These are phyloP conservation scores for Colletotrichum costaricense DNA, from an alignment of 2,329 filamentous ascomycete species.

Conservation along the genomic window DNA sequence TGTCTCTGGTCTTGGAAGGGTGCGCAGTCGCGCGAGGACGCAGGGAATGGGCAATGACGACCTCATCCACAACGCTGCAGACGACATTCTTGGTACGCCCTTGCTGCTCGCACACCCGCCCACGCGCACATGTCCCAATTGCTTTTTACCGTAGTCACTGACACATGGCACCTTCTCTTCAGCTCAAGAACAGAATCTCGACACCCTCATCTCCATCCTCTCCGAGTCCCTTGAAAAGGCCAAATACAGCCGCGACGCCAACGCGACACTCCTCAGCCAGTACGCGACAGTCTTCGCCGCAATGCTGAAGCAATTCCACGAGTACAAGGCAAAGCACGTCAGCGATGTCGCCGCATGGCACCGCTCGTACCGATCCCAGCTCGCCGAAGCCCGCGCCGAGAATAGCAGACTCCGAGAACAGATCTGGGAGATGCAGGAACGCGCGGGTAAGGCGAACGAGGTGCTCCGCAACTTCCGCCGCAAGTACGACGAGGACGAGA, in stretches of 20 bases:
- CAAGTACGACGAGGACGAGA: conserved; percentile 66
- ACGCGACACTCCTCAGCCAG: conserved; percentile 66
- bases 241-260: conserved; percentile 69
- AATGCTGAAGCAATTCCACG: conserved; percentile 73
- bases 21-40: conserved; percentile 66
- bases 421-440: conserved; percentile 74
- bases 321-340: conserved; percentile 73
- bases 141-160: not conserved
- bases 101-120: not conserved
- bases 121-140: not conserved
- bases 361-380: conserved; percentile 72
- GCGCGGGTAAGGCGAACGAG: conserved; percentile 69
- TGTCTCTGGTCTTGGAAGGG: conserved; percentile 70
- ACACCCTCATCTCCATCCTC: conserved; percentile 70
- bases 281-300: conserved; percentile 68
- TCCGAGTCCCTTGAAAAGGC: conserved; percentile 72
- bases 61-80: conserved; percentile 64
- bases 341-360: conserved; percentile 73
- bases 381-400: conserved; percentile 73
- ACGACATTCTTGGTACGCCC: conserved; percentile 65
- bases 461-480: conserved; percentile 67
- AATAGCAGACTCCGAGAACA: conserved; percentile 72
- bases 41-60: conserved; percentile 68
- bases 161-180: not conserved
- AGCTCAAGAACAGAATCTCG: conserved; percentile 71